Evolutionary conservation across 768 basidiomycete species (phyloP).

Genomic region (Rhodotorula kratochvilovae): DNA sequence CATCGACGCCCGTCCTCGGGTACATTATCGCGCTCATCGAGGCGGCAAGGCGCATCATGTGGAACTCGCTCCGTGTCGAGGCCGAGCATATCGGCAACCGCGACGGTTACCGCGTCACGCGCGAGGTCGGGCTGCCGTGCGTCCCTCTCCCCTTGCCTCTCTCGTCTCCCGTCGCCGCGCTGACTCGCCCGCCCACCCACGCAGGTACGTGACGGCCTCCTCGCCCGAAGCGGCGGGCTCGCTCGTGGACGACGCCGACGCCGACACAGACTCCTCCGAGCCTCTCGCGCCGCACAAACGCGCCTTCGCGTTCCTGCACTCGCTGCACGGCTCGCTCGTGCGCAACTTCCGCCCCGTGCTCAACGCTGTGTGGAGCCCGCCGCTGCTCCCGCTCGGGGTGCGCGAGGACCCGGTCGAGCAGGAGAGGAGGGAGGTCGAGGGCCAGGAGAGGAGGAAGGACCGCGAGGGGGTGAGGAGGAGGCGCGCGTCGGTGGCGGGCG

Average conservation of each 20-base stretch:
- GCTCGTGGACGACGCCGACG: constrained; percentile 8
- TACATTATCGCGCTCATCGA: constrained; percentile 71
- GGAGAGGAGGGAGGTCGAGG: constrained; percentile 1
- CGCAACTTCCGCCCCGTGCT: constrained; percentile 22
- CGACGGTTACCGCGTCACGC: constrained; percentile 78
- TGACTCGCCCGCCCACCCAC: too few relatives aligned
- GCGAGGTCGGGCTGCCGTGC: constrained; percentile 76
- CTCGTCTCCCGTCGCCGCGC: too few relatives aligned
- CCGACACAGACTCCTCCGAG: background rate
- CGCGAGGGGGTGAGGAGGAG: background rate
- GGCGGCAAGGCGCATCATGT: constrained; percentile 72
- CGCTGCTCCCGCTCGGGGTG: background rate
- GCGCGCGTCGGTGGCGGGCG: background rate
- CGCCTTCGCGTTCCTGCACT: constrained; percentile 10
- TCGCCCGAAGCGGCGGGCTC: constrained; percentile 14
- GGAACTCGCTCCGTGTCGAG: constrained; percentile 66
- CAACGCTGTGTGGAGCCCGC: background rate
- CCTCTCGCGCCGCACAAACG: background rate
- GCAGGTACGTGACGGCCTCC: constrained; percentile 45
- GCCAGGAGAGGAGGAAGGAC: background rate
- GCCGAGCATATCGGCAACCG: constrained; percentile 57
- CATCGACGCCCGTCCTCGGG: constrained; percentile 51
- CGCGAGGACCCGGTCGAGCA: background rate
- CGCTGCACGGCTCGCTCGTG: constrained; percentile 4
- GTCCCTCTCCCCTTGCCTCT: background rate